Evolutionary conservation across 2,329 filamentous ascomycete species (phyloP).

Genomic region (Madurella fahalii): DNA sequence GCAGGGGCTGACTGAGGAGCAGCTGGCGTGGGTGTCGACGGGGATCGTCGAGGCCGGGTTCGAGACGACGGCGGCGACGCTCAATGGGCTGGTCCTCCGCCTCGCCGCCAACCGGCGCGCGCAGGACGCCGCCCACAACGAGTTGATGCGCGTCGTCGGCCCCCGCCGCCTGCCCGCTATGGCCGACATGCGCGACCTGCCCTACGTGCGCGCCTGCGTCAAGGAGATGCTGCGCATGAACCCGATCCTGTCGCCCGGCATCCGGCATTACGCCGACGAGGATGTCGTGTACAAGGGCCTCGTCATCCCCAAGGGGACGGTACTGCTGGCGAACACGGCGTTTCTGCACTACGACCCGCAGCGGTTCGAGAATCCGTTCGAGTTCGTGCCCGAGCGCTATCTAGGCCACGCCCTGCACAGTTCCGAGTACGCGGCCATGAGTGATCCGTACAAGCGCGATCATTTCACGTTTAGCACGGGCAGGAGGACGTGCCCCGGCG

Average conservation of each 20-base stretch:
- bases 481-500: slow-evolving; percentile 53
- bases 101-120: slow-evolving; percentile 12
- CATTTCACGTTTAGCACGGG: slow-evolving; percentile 54
- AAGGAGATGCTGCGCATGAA: slow-evolving; percentile 43
- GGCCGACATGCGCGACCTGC: slow-evolving; percentile 36
- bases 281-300: slow-evolving; percentile 41
- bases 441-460: slow-evolving; percentile 38
- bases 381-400: slow-evolving; percentile 40
- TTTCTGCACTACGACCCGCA: slow-evolving; percentile 42
- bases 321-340: slow-evolving; percentile 40
- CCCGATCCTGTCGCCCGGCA: slow-evolving; percentile 34
- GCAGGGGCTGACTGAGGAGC: slow-evolving; percentile 26
- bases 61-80: slow-evolving; percentile 35
- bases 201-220: slow-evolving; percentile 39
- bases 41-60: slow-evolving; percentile 36
- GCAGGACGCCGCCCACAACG: slow-evolving; percentile 28
- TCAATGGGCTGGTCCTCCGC: slow-evolving; percentile 29
- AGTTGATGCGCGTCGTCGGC: slow-evolving; percentile 40
- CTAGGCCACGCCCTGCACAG: slow-evolving; percentile 18
- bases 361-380: slow-evolving; percentile 35
- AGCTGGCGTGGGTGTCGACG: slow-evolving; percentile 26
- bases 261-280: slow-evolving; percentile 37
- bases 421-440: slow-evolving; percentile 25
- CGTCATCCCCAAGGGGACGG: slow-evolving; percentile 41
- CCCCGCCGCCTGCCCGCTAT: slow-evolving; percentile 28